These are phyloP conservation scores for Hyaloscypha bicolor DNA, from an alignment of 495 filamentous ascomycete genomes.

Conservation along the genomic window DNA sequence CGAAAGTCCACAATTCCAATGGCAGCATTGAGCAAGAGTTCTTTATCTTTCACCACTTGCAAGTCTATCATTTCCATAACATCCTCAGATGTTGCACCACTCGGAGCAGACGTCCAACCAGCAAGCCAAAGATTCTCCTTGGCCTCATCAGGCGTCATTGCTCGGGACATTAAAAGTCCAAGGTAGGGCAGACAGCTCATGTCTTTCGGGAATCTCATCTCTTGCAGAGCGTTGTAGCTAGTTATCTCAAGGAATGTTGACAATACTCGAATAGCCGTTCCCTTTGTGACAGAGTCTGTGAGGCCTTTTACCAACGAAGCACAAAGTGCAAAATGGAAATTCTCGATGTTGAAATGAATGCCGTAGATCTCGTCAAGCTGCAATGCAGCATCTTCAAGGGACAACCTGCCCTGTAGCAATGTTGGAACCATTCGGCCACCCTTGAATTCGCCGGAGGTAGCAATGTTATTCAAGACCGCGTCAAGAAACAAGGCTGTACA, in stretches of 20 bases:
- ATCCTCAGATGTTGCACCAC: slow-evolving; percentile 37
- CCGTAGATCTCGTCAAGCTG: slow-evolving; percentile 64
- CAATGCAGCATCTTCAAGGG: slow-evolving; percentile 58
- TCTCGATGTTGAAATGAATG: slow-evolving; percentile 61
- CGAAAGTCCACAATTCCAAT: slow-evolving; percentile 60
- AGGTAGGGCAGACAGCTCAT: slow-evolving; percentile 52
- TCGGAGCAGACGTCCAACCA: slow-evolving; percentile 29
- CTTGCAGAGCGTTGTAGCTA: slow-evolving; percentile 37
- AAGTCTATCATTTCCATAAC: slow-evolving; percentile 44
- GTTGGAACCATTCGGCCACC: slow-evolving; percentile 58
- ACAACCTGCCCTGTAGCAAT: slow-evolving; percentile 55
- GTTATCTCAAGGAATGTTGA: slow-evolving; percentile 63
- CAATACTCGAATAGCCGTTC: slow-evolving; percentile 55
- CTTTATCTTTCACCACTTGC: slow-evolving; percentile 50
- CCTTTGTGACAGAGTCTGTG: slow-evolving; percentile 58
- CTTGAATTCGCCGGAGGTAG: slow-evolving; percentile 55
- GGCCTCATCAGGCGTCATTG: slow-evolving; percentile 47
- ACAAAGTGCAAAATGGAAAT: slow-evolving; percentile 64
- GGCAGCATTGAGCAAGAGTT: slow-evolving; percentile 56
- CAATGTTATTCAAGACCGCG: slow-evolving; percentile 60
- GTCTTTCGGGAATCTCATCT: slow-evolving; percentile 32
- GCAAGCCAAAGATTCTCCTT: slow-evolving; percentile 54
- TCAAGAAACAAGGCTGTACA: slow-evolving; percentile 64
- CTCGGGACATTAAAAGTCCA: slow-evolving; percentile 49
- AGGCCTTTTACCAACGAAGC: slow-evolving; percentile 62